These are phyloP conservation scores for Suillus ampliporus DNA, from an alignment of 768 basidiomycete species.

Conservation along the genomic window DNA sequence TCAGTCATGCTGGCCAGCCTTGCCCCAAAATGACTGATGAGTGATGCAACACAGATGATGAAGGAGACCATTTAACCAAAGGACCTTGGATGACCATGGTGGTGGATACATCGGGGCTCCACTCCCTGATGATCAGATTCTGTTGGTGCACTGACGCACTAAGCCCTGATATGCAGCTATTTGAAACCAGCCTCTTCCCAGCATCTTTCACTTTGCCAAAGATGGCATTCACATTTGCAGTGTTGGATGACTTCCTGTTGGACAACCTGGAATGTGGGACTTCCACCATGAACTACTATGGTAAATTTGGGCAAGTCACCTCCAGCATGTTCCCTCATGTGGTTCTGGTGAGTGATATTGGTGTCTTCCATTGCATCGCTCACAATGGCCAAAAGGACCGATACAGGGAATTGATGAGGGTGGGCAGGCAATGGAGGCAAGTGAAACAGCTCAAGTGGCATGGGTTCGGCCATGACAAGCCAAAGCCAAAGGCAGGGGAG, in stretches of 20 bases:
- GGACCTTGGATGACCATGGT: not conserved
- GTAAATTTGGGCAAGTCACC: conserved; percentile 11
- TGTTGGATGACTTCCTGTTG: conserved; percentile 8
- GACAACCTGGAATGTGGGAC: conserved; percentile 20
- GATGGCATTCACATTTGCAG: too few species aligned
- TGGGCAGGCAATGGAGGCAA: too few species aligned
- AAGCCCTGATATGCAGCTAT: not conserved
- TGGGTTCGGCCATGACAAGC: too few species aligned
- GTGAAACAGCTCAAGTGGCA: too few species aligned
- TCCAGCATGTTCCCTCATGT: too few species aligned
- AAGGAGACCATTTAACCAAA: not conserved
- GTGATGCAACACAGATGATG: not conserved
- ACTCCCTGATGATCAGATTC: not conserved
- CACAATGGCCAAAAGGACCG: too few species aligned
- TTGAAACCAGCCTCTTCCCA: not conserved
- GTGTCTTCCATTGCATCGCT: too few species aligned
- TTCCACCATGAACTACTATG: conserved; percentile 18
- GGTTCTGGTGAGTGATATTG: too few species aligned
- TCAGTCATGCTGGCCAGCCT: conserved; percentile 26
- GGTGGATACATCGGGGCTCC: not conserved
- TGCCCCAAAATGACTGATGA: conserved; percentile 17
- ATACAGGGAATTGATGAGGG: too few species aligned
- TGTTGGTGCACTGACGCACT: not conserved
- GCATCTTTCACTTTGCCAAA: conserved; percentile 3
- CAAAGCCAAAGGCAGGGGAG: too few species aligned